Evolutionary conservation across 768 basidiomycete species (phyloP).

Genomic region (Boletus rufocinnamomeus): DNA sequence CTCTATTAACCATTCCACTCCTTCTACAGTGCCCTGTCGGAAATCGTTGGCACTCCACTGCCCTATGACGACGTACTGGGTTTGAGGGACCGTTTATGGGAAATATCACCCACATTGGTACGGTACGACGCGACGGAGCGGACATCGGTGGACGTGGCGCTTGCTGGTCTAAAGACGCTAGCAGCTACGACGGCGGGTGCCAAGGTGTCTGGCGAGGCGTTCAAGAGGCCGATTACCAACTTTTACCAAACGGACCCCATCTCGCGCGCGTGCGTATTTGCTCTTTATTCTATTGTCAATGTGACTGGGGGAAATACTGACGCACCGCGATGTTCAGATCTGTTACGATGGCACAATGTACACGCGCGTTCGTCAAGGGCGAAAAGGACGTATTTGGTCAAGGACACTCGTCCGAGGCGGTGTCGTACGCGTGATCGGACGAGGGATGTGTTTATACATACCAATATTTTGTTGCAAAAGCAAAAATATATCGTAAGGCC

Average conservation of each 20-base stretch:
- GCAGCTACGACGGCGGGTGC: conserved; percentile 50
- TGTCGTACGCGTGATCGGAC: conserved; percentile 18
- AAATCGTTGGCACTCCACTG: conserved; percentile 75
- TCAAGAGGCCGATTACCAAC: conserved; percentile 83
- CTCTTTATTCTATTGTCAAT: neutral
- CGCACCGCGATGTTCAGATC: conserved; percentile 48
- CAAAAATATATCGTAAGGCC: conserved; percentile 7
- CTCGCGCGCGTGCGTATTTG: conserved; percentile 77
- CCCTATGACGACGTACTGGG: conserved; percentile 88
- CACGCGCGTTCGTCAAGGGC: conserved; percentile 79
- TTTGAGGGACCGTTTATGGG: conserved; percentile 94
- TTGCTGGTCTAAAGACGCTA: conserved; percentile 66
- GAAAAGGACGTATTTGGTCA: conserved; percentile 35
- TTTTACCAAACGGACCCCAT: conserved; percentile 98
- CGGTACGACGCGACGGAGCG: conserved; percentile 81
- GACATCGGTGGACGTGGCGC: conserved; percentile 71
- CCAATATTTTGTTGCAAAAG: conserved; percentile 8
- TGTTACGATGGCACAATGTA: conserved; percentile 96
- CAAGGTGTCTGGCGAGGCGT: conserved; percentile 58
- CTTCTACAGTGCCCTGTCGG: conserved; percentile 74
- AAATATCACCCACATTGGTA: conserved; percentile 87
- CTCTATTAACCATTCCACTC: neutral
- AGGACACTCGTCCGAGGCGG: neutral
- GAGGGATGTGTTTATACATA: neutral
- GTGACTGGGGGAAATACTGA: neutral